phyloP scores from a whole-genome alignment of 805 yeast species.

The Kodamaea laetipori region DNA sequence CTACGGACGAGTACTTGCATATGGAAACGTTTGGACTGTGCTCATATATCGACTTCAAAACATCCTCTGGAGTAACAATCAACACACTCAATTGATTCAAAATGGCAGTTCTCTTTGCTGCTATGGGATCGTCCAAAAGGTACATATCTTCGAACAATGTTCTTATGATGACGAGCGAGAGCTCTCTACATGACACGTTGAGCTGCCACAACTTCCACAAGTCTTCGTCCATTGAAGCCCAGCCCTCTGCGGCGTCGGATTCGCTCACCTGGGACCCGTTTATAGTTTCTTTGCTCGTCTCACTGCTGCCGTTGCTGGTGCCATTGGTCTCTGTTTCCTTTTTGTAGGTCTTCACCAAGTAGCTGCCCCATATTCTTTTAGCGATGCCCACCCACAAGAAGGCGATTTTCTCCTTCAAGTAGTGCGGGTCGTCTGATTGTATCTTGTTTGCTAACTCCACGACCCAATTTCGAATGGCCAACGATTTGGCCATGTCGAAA shows the following conservation, averaged over 20 bases:
- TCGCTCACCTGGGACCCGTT: background rate
- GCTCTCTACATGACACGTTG: constrained; percentile 65
- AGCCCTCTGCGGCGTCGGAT: constrained; percentile 57
- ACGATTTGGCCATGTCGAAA: constrained; percentile 54
- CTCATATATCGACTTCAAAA: constrained; percentile 64
- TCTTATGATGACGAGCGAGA: constrained; percentile 75
- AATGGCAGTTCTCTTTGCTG: constrained; percentile 73
- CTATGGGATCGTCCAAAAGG: constrained; percentile 87
- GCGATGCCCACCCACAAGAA: constrained; percentile 90
- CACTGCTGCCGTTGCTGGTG: background rate
- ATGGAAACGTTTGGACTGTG: constrained; percentile 60
- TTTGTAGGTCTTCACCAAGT: constrained; percentile 41
- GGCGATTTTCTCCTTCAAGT: constrained; percentile 85
- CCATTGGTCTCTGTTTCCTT: constrained; percentile 6
- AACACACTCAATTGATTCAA: constrained; percentile 83
- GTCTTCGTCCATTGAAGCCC: constrained; percentile 86
- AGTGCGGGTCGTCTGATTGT: constrained; percentile 76
- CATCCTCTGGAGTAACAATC: constrained; percentile 69
- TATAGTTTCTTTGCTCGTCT: background rate
- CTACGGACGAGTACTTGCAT: constrained; percentile 71
- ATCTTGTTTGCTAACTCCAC: constrained; percentile 71
- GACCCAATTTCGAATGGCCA: constrained; percentile 81
- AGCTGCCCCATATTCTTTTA: constrained; percentile 87
- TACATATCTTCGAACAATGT: constrained; percentile 93
- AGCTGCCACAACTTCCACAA: constrained; percentile 74